Evolutionary conservation across 257 asterid species (phyloP).

Genomic region (Euphrasia confusa): DNA sequence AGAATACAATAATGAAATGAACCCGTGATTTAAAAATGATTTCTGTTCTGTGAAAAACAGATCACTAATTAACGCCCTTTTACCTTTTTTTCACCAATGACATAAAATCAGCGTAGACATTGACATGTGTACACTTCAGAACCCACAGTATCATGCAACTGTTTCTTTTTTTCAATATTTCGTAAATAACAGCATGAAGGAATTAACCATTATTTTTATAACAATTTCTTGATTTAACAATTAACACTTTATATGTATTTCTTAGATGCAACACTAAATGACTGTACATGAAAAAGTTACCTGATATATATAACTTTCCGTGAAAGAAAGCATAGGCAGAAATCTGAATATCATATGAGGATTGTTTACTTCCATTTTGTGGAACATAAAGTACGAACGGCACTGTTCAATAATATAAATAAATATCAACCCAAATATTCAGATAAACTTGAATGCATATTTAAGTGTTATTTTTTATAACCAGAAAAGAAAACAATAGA

Average conservation of each 20-base stretch:
- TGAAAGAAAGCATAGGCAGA: conserved; percentile 82
- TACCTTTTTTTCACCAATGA: neutral
- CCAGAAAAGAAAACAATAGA: neutral
- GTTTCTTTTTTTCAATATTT: neutral
- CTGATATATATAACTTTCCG: conserved; percentile 94
- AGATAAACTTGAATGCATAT: too few relatives aligned
- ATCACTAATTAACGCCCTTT: neutral
- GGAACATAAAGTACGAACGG: conserved; percentile 93
- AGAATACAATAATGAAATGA: conserved; percentile 11
- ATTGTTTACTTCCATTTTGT: conserved; percentile 60
- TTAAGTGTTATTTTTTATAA: neutral
- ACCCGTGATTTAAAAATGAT: neutral
- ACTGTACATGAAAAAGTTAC: conserved; percentile 30
- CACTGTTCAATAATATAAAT: conserved; percentile 42
- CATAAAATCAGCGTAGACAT: neutral
- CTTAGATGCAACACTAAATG: conserved; percentile 5
- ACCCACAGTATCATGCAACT: neutral
- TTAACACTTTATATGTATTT: neutral
- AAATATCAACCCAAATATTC: neutral
- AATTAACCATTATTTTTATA: neutral
- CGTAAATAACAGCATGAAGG: neutral
- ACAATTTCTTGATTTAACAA: conserved; percentile 7
- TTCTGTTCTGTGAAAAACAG: neutral
- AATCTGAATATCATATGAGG: conserved; percentile 59
- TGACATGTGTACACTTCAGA: neutral